These are phyloP conservation scores for Penicillium sp. DNA, from an alignment of 2,329 filamentous ascomycete species.

Conservation along the genomic window DNA sequence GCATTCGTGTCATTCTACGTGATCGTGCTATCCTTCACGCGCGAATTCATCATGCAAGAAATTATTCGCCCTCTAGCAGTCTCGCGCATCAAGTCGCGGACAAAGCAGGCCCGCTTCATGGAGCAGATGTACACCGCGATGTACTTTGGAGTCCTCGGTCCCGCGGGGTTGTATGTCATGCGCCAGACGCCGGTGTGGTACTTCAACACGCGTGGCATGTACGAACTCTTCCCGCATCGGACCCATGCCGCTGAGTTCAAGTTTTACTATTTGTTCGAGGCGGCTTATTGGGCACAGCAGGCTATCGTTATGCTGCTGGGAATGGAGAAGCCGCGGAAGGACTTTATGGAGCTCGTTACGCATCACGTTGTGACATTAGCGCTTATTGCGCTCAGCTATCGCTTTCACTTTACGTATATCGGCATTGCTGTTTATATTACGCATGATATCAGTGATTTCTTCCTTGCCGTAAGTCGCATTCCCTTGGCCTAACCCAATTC, in stretches of 20 bases:
- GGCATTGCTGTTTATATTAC: constrained; percentile 87
- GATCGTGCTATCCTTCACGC: constrained; percentile 80
- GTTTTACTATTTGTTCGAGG: constrained; percentile 89
- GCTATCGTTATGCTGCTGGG: constrained; percentile 78
- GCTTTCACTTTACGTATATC: constrained; percentile 93
- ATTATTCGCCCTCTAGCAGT: constrained; percentile 71
- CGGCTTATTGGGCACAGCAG: constrained; percentile 90
- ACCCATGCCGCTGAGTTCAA: constrained; percentile 77
- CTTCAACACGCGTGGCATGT: constrained; percentile 85
- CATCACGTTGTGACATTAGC: constrained; percentile 84
- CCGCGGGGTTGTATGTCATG: constrained; percentile 84
- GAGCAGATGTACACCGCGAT: constrained; percentile 88
- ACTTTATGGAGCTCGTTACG: constrained; percentile 83
- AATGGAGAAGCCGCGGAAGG: constrained; percentile 86
- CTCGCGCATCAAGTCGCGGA: constrained; percentile 63
- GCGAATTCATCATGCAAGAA: constrained; percentile 92
- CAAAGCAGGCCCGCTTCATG: constrained; percentile 86
- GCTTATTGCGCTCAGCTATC: constrained; percentile 79
- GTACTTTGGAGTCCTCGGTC: constrained; percentile 78
- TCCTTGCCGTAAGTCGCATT: constrained; percentile 66
- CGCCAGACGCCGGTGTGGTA: constrained; percentile 86
- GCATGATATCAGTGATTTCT: constrained; percentile 90
- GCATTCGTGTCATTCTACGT: constrained; percentile 85
- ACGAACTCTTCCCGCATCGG: constrained; percentile 76
- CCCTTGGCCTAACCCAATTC: neutral